Percentiles rank a stretch among this genome's conserved stretches.
Conservation (phyloP, 2,329 filamentous ascomycete species). For the Fusarium subglutinans region DNA sequence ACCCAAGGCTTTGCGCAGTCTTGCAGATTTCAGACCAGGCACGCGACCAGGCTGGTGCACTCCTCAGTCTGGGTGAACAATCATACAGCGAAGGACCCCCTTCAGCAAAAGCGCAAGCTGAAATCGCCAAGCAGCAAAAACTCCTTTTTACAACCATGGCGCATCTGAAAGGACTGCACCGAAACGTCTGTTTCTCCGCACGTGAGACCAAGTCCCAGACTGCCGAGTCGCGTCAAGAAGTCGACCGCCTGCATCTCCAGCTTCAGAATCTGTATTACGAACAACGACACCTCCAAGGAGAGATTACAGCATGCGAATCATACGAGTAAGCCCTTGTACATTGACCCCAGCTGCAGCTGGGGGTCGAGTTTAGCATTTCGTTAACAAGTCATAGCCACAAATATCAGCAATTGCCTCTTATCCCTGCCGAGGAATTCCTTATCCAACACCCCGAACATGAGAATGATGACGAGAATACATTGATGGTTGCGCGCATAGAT, state of each 20-base stretch:
- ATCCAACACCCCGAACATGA: constrained; percentile 77
- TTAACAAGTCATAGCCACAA: constrained; percentile 71
- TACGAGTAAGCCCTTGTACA: constrained; percentile 75
- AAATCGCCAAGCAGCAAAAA: constrained; percentile 81
- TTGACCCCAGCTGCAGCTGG: background rate
- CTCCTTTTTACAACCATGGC: constrained; percentile 80
- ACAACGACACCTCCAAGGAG: constrained; percentile 86
- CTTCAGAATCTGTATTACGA: constrained; percentile 98
- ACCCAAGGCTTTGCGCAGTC: constrained; percentile 69
- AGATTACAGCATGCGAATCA: constrained; percentile 89
- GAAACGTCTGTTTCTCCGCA: constrained; percentile 81
- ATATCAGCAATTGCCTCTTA: constrained; percentile 85
- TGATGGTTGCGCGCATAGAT: constrained; percentile 91
- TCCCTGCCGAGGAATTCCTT: constrained; percentile 85
- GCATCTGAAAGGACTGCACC: constrained; percentile 83
- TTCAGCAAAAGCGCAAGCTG: constrained; percentile 61
- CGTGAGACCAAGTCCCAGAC: constrained; percentile 88
- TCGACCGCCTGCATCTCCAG: constrained; percentile 90
- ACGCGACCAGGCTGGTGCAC: constrained; percentile 73
- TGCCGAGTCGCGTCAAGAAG: constrained; percentile 86
- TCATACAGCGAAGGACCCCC: constrained; percentile 53
- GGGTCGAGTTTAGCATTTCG: too few relatives aligned
- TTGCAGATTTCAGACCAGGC: constrained; percentile 78
- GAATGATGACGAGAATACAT: constrained; percentile 76
- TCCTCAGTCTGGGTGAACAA: constrained; percentile 65